These are phyloP conservation scores for Mucor circinelloides DNA, from an alignment of 371 early-diverging fungal genomes.

Conservation along the genomic window DNA sequence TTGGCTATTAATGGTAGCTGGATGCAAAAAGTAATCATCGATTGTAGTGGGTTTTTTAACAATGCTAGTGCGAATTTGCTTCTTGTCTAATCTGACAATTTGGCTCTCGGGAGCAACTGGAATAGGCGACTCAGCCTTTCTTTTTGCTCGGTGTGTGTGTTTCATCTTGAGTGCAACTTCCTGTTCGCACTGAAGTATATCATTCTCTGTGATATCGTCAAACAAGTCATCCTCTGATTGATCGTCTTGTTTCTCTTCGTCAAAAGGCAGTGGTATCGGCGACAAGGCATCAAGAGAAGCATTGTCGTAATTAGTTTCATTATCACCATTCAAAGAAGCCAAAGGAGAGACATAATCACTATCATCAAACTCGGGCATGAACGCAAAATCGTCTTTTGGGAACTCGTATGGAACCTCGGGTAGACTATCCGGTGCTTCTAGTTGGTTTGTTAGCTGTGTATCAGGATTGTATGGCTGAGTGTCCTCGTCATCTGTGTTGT, in stretches of 20 bases:
- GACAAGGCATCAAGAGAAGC: not conserved
- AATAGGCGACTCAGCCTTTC: not conserved
- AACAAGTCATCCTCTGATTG: not conserved
- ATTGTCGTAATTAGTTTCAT: not conserved
- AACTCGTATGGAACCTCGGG: not conserved
- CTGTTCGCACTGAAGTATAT: not conserved
- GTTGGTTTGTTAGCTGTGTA: not conserved
- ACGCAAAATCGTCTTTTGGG: not conserved
- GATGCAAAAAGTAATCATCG: slow-evolving; percentile 4
- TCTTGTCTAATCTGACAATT: not conserved
- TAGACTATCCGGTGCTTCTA: not conserved
- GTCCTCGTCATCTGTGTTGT: not conserved
- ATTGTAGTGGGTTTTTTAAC: not conserved
- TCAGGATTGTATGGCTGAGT: not conserved
- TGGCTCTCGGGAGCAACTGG: not conserved
- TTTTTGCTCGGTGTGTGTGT: not conserved
- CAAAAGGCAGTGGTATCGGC: not conserved
- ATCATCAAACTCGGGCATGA: not conserved
- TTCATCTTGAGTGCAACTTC: not conserved
- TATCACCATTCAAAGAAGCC: not conserved
- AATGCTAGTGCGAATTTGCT: not conserved
- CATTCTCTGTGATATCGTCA: not conserved
- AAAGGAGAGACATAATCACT: not conserved
- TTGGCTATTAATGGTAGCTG: not conserved
- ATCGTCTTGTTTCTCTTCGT: not conserved